Evolutionary conservation across 2,329 filamentous ascomycete genomes (phyloP).

Genomic region (Stagonosporopsis vannaccii): DNA sequence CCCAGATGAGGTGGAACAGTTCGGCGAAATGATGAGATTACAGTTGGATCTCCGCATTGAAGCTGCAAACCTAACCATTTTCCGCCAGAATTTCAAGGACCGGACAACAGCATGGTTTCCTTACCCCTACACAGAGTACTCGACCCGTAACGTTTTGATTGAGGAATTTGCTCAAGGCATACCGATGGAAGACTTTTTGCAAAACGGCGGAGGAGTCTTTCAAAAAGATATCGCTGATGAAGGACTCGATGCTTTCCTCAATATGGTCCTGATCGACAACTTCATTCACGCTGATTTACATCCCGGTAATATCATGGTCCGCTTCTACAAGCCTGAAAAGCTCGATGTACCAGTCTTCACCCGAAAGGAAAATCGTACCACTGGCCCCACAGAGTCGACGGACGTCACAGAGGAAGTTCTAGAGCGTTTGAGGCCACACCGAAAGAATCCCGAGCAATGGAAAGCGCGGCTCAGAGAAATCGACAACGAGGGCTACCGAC

Average conservation of each 20-base stretch:
- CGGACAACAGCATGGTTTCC: constrained; percentile 96
- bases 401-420: constrained; percentile 91
- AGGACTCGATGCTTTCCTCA: constrained; percentile 92
- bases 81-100: constrained; percentile 88
- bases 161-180: constrained; percentile 97
- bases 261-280: constrained; percentile 96
- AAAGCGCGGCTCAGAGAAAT: constrained; percentile 75
- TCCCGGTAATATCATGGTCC: constrained; percentile 98
- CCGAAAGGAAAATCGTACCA: constrained; percentile 43
- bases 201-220: constrained; percentile 90
- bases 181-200: constrained; percentile 86
- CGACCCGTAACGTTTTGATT: constrained; percentile 87
- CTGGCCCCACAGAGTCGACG: constrained; percentile 57
- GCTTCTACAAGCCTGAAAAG: constrained; percentile 86
- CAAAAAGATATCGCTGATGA: constrained; percentile 94
- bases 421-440: constrained; percentile 76
- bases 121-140: constrained; percentile 90
- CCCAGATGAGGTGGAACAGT: constrained; percentile 91
- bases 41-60: constrained; percentile 96
- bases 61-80: constrained; percentile 84
- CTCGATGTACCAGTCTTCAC: constrained; percentile 68
- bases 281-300: constrained; percentile 97
- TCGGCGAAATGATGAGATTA: constrained; percentile 98
- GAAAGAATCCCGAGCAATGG: constrained; percentile 75
- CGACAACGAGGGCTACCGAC: constrained; percentile 86